Percentiles rank a stretch among this genome's conserved stretches.
phyloP scores from a whole-genome alignment of 257 asterid species.

The Striga asiatica region DNA sequence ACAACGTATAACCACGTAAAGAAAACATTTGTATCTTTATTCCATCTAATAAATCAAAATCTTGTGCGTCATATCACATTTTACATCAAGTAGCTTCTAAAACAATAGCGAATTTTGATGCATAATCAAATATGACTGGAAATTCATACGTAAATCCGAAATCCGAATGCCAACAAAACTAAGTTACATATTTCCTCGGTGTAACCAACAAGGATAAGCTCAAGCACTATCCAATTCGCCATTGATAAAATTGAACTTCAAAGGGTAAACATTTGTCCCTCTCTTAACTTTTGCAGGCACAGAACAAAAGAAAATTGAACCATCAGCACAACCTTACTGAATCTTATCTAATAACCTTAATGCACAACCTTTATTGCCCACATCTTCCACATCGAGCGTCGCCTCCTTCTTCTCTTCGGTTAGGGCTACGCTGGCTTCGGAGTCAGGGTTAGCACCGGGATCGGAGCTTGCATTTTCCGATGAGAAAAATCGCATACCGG shows the following conservation, averaged over 20 bases:
- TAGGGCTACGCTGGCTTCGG: constrained; percentile 10
- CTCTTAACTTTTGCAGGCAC: too few relatives aligned
- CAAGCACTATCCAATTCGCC: not conserved
- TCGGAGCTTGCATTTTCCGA: constrained; percentile 31
- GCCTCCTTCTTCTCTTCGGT: constrained; percentile 28
- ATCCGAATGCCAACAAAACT: too few relatives aligned
- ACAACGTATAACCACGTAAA: too few relatives aligned
- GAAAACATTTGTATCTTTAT: too few relatives aligned
- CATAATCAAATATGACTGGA: too few relatives aligned
- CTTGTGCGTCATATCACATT: not conserved
- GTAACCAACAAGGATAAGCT: too few relatives aligned
- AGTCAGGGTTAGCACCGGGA: constrained; percentile 18
- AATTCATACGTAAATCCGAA: too few relatives aligned
- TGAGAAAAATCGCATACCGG: constrained; percentile 40
- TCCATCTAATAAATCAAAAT: too few relatives aligned
- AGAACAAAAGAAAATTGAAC: not conserved
- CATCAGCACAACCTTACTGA: not conserved
- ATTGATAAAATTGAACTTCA: not conserved
- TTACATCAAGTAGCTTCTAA: not conserved
- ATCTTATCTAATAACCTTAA: not conserved
- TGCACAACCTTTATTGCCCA: constrained; percentile 47
- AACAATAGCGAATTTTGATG: too few relatives aligned
- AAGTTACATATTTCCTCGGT: too few relatives aligned
- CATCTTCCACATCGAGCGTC: constrained; percentile 33
- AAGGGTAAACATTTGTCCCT: not conserved